phyloP scores from a whole-genome alignment of 208 protist species.

The Polymyxa betae region DNA sequence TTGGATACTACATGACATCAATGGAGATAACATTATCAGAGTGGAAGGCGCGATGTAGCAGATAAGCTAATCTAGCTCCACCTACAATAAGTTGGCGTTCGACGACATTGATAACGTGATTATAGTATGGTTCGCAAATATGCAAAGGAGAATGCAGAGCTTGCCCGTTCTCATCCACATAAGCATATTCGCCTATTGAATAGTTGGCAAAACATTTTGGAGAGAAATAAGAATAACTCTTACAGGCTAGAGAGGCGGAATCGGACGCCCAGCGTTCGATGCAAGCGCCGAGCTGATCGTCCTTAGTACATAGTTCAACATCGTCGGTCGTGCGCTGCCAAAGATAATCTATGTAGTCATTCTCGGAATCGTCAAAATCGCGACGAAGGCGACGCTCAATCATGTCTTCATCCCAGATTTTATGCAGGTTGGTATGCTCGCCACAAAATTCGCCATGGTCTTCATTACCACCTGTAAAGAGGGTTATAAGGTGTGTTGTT shows the following conservation, averaged over 20 bases:
- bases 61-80: neutral
- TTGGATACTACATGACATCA: neutral
- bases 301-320: neutral
- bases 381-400: neutral
- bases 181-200: neutral
- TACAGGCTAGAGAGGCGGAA: neutral
- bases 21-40: neutral
- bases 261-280: neutral
- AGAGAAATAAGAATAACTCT: too few relatives aligned
- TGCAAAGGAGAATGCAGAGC: neutral
- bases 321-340: neutral
- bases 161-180: neutral
- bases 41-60: neutral
- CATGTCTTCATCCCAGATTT: conserved; percentile 43
- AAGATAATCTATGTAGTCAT: neutral
- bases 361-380: conserved; percentile 10
- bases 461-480: neutral
- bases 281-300: neutral
- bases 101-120: neutral
- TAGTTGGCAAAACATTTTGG: neutral
- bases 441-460: conserved; percentile 21
- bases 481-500: neutral
- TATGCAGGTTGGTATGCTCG: neutral
- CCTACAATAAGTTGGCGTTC: neutral
- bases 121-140: conserved; percentile 8